Evolutionary conservation across 768 basidiomycete genomes (phyloP).

Genomic region (Rhodotorula kratochvilovae): DNA sequence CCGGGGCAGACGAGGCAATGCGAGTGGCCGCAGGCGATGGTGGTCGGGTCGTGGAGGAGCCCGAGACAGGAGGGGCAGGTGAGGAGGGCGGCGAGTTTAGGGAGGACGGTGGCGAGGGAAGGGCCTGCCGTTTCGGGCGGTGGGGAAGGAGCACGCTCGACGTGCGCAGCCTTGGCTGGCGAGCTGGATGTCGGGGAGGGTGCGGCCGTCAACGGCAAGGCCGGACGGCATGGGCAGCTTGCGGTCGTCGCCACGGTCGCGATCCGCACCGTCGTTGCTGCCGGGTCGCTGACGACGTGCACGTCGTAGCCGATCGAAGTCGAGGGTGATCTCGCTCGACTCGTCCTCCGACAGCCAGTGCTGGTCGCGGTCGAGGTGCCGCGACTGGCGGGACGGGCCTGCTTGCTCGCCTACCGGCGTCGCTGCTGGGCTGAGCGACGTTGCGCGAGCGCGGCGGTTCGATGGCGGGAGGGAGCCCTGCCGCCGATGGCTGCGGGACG

Average conservation of each 20-base stretch:
- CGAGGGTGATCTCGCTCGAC: conserved; percentile 4
- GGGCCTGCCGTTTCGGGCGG: not conserved
- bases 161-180: not conserved
- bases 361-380: conserved; percentile 36
- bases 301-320: not conserved
- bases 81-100: conserved; percentile 21
- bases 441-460: not conserved
- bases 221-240: conserved; percentile 1
- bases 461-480: conserved; percentile 6
- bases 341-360: conserved; percentile 44
- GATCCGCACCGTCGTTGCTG: conserved; percentile 8
- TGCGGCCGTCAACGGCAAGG: not conserved
- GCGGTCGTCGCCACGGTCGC: not conserved
- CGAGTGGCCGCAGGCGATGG: conserved; percentile 41
- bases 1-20: conserved; percentile 35
- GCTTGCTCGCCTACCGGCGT: not conserved
- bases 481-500: not conserved
- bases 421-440: not conserved
- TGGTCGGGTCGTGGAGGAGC: conserved; percentile 33
- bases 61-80: conserved; percentile 37
- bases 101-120: conserved; percentile 16
- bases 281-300: not conserved
- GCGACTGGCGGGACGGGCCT: not conserved
- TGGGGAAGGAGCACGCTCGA: not conserved
- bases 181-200: not conserved